Percentiles rank a stretch among this genome's conserved stretches.
phyloP scores from a whole-genome alignment of 495 filamentous ascomycete genomes.

The Pseudomonodictys pantanalensis region DNA sequence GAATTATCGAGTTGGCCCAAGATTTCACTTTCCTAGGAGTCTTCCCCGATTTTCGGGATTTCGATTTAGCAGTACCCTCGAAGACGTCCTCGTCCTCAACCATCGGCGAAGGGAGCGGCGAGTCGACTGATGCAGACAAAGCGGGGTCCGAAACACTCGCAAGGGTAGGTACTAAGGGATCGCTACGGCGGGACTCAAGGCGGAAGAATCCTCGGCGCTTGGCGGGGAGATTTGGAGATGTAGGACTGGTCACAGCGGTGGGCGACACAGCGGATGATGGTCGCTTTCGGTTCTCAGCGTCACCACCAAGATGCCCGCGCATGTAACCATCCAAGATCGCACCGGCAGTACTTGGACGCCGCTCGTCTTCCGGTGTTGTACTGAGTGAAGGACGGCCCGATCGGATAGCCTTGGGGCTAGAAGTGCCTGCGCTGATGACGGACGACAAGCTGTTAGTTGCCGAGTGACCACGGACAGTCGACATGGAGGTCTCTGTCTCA shows the following conservation, averaged over 20 bases:
- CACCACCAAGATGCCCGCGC: constrained; percentile 16
- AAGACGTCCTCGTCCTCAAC: constrained; percentile 8
- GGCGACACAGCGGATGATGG: constrained; percentile 35
- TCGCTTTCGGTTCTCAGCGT: constrained; percentile 34
- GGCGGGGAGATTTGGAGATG: constrained; percentile 24
- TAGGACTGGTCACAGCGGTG: constrained; percentile 19
- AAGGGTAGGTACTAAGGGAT: constrained; percentile 6
- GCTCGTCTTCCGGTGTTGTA: constrained; percentile 40
- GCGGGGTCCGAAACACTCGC: constrained; percentile 25
- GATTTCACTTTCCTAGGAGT: constrained; percentile 76
- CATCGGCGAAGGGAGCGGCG: constrained; percentile 24
- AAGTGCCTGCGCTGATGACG: constrained; percentile 48
- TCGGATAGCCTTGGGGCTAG: constrained; percentile 38
- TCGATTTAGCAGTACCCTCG: constrained; percentile 11
- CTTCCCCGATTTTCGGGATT: constrained; percentile 56
- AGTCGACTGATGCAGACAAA: constrained; percentile 10
- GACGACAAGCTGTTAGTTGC: constrained; percentile 64
- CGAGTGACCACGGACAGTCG: constrained; percentile 61
- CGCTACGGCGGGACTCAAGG: constrained; percentile 27
- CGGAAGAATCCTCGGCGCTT: constrained; percentile 35
- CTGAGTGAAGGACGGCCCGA: constrained; percentile 37
- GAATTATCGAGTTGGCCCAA: constrained; percentile 76
- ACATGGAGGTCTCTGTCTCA: constrained; percentile 65
- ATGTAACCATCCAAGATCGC: constrained; percentile 44
- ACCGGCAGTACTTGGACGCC: constrained; percentile 54